Base-by-base conservation (phyloP, 1,139 yeast genomes). In the Nakaseomyces sp. region DNA sequence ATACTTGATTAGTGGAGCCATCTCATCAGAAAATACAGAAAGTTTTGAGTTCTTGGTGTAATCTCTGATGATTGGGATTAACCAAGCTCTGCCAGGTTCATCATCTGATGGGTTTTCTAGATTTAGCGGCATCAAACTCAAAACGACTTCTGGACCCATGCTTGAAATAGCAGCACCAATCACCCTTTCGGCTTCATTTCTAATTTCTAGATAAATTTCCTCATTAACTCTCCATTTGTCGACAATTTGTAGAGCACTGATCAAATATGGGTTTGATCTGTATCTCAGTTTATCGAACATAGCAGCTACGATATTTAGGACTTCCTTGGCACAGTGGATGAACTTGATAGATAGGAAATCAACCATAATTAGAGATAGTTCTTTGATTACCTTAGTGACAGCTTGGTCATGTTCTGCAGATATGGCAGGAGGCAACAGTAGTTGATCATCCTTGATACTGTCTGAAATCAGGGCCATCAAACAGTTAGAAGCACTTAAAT, bases 1-100 rank as follows among this genome's bases (percentile, higher is more conserved):
- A 49, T 75, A 69, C 31, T 75, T 76, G 40, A 77, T 76, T 39
- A 80, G 65, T 26, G 97, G 96, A 25, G 84, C 66, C 47, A 93
- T 73, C 33, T 78, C 71, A 19, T 65, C 62, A 48, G 75, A 73
- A 65, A 77, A 91, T 59, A 71, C 86, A 0, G 73, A 70, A 45
- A 93, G 69, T 45, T 74, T 72, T 1, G 96, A 82, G 58, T 77
- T 75, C 54, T 80, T 75, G 24, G 87, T 84, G 57, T 85, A 79
- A 55, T 89, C 96, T 66, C 97, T 81, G 49, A 91, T 74, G 30
- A 93, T 63, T n/a, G 98, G 98, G 50, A 91, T 73, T 55, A 91
- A 61, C 97, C 97, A 91, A 41, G 96, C 96, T 63, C 97, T 77
- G 41, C 95, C 95, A 18, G 83, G 75, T 40, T 69, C 66, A 35